Evolutionary conservation across 1,284 basidiomycete species (phyloP), one percentile per base, ranked within the genome.

Genomic region (Trichosporon sp.): DNA sequence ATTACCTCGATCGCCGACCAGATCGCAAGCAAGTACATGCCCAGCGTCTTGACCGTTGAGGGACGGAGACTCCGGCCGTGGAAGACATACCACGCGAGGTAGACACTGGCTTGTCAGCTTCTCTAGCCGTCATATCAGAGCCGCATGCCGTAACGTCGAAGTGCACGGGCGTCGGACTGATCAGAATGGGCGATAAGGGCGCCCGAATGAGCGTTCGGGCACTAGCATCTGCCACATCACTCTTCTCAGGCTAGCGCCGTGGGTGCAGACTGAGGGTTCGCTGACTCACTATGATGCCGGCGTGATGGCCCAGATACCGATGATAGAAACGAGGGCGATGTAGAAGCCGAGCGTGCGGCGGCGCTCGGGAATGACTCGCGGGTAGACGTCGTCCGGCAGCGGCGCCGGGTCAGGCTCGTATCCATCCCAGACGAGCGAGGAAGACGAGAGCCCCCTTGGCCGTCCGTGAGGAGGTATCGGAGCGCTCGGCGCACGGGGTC

Each of bases 261-360:
- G 40, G 40, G 19, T 44, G 19, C 40, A 44, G 19, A 21, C 40
- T 9, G 7, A 4, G 34, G 16, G 44, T n/a, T n/a, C n/a, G 27
- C 32, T 27, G 19, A 67, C 73, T 64, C 62, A 78, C 90, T 89
- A 92, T 14, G 87, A 85, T 19, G 88, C 69, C 9, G 90, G 89
- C 5, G 86, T 83, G 36, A 87, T 78, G 31, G 84, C 84, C 87
- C 89, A 91, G 60, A 93, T 74, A 11, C 88, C 86, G n/a, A 85
- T 74, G 62, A 92, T 86, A 61, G 86, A 33, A 1, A 67, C 69
- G 27, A 73, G 10, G 2, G 72, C 73, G 31, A 73, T 56, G 61
- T 72, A 76, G 65, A 67, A 78, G 4, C 74, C 74, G 27, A 11
- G n/a, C 34, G 57, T 58, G 21, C 23, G 56, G 4, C 4, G 16